Conservation (phyloP, 768 basidiomycete genomes). For the Gautieria morchelliformis region DNA sequence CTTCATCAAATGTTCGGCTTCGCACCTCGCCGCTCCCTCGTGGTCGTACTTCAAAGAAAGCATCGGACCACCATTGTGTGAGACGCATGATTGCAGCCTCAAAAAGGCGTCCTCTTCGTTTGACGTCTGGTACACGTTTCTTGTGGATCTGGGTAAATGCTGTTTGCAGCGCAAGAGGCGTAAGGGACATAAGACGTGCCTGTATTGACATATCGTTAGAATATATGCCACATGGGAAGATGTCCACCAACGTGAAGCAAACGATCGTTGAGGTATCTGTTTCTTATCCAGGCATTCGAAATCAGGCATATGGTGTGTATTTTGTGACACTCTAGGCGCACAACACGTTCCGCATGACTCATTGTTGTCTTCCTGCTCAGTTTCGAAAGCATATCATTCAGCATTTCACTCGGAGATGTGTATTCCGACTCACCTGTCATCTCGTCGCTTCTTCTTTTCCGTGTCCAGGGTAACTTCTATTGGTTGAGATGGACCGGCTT, state of each 20-base stretch:
- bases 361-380: conserved; percentile 36
- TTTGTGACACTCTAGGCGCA: conserved; percentile 79
- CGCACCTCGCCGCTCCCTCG: conserved; percentile 52
- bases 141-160: conserved; percentile 77
- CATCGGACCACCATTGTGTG: conserved; percentile 73
- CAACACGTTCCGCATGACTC: conserved; percentile 53
- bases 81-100: conserved; percentile 70
- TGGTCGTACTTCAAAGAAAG: conserved; percentile 55
- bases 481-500: conserved; percentile 26
- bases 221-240: neutral
- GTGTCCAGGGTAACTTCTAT: conserved; percentile 67
- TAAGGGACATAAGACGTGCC: conserved; percentile 84
- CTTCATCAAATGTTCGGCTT: conserved; percentile 68
- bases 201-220: conserved; percentile 21
- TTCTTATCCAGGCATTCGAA: conserved; percentile 63
- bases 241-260: conserved; percentile 62
- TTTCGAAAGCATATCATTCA: conserved; percentile 8
- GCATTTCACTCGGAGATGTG: neutral
- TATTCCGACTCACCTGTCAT: conserved; percentile 7
- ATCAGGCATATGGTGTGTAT: conserved; percentile 80
- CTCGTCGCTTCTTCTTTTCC: conserved; percentile 23
- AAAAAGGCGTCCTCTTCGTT: conserved; percentile 79
- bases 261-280: conserved; percentile 74
- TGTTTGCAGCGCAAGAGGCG: conserved; percentile 72
- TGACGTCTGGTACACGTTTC: conserved; percentile 67